Evolutionary conservation across 2,329 filamentous ascomycete species (phyloP), one percentile per base, ranked within the genome.

Genomic region (Pezicula neosporulosa): DNA sequence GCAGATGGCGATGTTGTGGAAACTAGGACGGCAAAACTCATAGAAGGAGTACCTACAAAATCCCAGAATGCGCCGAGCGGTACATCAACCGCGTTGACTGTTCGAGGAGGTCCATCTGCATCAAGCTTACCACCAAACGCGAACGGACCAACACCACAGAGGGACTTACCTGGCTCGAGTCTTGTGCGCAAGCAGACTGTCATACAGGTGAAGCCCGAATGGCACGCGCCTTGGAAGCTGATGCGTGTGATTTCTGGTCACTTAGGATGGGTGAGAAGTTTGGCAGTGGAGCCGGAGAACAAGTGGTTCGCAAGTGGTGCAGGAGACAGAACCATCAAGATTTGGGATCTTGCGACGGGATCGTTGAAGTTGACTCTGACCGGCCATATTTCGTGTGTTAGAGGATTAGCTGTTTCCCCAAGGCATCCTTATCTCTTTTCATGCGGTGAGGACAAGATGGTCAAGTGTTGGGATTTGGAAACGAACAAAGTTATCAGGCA

Each of bases 401-500:
- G 92, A 48, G 94, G 94, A 2, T 79, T 99, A 44, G 94, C 93
- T 0, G 90, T 99, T 7, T 96, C 90, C 18, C 89, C 92, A 15
- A 79, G 94, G 44, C 94, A 99, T 72, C 95, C 94, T 0, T 99
- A 99, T 66, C 80, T 99, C 9, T 99, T 99, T 71, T 96, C 91
- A 10, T 99, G 94, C 65, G 95, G 90, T 52, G 94, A 99, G 71
- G 94, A 99, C 70, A 99, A 99, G 76, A 97, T 97, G 92, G 94
- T 99, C 56, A 99, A 99, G 72, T 99, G 94, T 73, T 99, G 94
- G 94, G 94, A 99, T 74, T 75, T 99, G 59, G 94, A 99, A 71
- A 97, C 93, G n/a, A 99, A 99, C 76, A 97, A 97, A 71, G 94
- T 99, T 54, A 97, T 97, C 66, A 83, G 93, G 37, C 91, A 97